Base-by-base conservation (phyloP, 441 rosid species). In the Breynia disticha region DNA sequence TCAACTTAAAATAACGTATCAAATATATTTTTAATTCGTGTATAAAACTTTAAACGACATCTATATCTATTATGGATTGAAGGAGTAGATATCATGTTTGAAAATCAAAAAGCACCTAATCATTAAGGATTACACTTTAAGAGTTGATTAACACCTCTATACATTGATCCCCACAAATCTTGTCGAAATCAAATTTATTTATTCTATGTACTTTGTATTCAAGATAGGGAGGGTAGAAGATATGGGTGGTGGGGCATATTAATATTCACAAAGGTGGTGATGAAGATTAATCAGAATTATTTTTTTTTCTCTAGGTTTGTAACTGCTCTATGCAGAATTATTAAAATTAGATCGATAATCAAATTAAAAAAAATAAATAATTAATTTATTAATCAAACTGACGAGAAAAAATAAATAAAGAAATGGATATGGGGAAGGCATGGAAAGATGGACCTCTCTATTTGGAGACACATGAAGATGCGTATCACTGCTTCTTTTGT, bases 381-480 rank as follows among this genome's bases (percentile, higher is more conserved):
- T n/a, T 9, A 28, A 1, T 28, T 24, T 7, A 3, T 0, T 28
- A 0, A 9, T 28, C n/a, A n/a, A 9, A 9, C 35, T 9, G 5
- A 9, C 4, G 35, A 9, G 44, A 41, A 41, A 15, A 41, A 41
- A 41, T 47, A 55, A 52, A 56, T 50, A 57, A 66, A 52, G 21
- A 50, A 61, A 45, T 44, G 35, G 44, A n/a, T n/a, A n/a, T 41
- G 37, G 38, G 35, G 42, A 15, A 10, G 48, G 24, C 79, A 67
- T 73, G 58, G 67, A 76, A 73, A 76, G 84, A 55, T 50, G 75
- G 78, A 67, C 69, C 79, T 48, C 52, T 63, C 52, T 63, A 52
- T 72, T 63, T 65, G 77, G 68, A 35, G 52, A 67, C 79, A 72
- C 76, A 63, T 69, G 84, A 56, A 41, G 54, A 10, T 8, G 46